Evolutionary conservation across 495 filamentous ascomycete genomes (phyloP).

Genomic region (Immersiella caudata): DNA sequence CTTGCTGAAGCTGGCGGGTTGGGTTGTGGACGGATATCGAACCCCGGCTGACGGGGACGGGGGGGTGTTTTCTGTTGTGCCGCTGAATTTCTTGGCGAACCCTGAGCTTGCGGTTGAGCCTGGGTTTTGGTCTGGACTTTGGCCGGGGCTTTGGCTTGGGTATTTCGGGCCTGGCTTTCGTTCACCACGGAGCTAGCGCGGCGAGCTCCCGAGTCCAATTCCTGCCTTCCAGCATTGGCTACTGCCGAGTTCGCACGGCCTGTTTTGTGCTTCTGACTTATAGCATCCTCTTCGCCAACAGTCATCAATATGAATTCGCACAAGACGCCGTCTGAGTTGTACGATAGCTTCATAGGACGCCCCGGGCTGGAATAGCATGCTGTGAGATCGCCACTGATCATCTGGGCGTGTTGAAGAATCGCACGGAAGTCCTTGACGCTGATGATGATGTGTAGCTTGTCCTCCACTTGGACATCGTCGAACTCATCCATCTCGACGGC

Average conservation of each 20-base stretch:
- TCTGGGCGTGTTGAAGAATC: slow-evolving; percentile 81
- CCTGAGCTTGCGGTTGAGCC: not conserved
- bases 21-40: slow-evolving; percentile 42
- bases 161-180: slow-evolving; percentile 20
- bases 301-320: slow-evolving; percentile 96
- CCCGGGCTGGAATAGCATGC: slow-evolving; percentile 81
- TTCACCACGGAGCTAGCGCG: slow-evolving; percentile 39
- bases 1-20: slow-evolving; percentile 58
- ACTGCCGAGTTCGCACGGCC: slow-evolving; percentile 34
- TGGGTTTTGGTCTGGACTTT: too few relatives aligned
- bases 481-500: slow-evolving; percentile 86
- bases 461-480: slow-evolving; percentile 74
- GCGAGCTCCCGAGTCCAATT: slow-evolving; percentile 43
- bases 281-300: slow-evolving; percentile 67
- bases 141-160: not conserved
- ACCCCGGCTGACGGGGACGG: slow-evolving; percentile 30
- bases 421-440: slow-evolving; percentile 94
- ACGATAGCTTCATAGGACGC: slow-evolving; percentile 81
- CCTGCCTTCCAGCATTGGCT: slow-evolving; percentile 30
- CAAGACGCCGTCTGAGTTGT: slow-evolving; percentile 70
- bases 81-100: slow-evolving; percentile 9
- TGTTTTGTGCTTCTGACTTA: slow-evolving; percentile 46
- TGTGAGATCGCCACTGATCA: slow-evolving; percentile 67
- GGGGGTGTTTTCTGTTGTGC: slow-evolving; percentile 26
- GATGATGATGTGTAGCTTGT: slow-evolving; percentile 80